Conservation (phyloP, 1,284 basidiomycete species). For the Testicularia cyperi region DNA sequence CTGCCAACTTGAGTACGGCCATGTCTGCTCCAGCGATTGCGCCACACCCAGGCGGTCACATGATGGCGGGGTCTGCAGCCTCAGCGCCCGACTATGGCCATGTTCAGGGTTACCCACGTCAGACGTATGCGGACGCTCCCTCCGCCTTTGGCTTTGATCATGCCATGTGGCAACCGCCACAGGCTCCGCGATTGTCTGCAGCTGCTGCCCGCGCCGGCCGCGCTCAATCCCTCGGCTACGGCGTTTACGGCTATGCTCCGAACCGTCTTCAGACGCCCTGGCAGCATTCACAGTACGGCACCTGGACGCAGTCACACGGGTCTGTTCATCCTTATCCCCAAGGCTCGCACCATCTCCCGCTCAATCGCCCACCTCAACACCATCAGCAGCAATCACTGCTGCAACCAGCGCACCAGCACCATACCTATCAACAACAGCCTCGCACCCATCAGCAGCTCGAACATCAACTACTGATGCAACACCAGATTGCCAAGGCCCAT, state of each 20-base stretch:
- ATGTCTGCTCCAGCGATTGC: conserved; percentile 8
- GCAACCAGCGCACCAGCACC: too few species aligned
- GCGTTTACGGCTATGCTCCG: conserved; percentile 10
- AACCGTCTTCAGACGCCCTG: conserved; percentile 12
- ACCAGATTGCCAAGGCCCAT: conserved; percentile 41
- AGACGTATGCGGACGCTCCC: conserved; percentile 3
- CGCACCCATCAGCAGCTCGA: conserved; percentile 41
- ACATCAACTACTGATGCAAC: conserved; percentile 42
- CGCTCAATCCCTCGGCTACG: conserved; percentile 12
- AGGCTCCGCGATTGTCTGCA: conserved; percentile 30
- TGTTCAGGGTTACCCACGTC: conserved; percentile 10
- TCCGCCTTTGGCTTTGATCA: conserved; percentile 5
- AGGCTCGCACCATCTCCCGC: too few species aligned
- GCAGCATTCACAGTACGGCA: too few species aligned
- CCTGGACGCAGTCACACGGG: too few species aligned
- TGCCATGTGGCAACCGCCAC: conserved; percentile 33
- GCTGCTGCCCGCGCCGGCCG: conserved; percentile 31
- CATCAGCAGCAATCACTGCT: conserved; percentile 27
- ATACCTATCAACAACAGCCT: too few species aligned
- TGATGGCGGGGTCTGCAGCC: too few species aligned
- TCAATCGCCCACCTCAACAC: conserved; percentile 7
- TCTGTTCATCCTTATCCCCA: too few species aligned
- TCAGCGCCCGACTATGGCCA: too few species aligned
- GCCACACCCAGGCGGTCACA: conserved; percentile 6
- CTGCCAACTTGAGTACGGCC: conserved; percentile 1